Conservation (phyloP, 768 basidiomycete genomes). For the Phylloporus rhodoxanthus region DNA sequence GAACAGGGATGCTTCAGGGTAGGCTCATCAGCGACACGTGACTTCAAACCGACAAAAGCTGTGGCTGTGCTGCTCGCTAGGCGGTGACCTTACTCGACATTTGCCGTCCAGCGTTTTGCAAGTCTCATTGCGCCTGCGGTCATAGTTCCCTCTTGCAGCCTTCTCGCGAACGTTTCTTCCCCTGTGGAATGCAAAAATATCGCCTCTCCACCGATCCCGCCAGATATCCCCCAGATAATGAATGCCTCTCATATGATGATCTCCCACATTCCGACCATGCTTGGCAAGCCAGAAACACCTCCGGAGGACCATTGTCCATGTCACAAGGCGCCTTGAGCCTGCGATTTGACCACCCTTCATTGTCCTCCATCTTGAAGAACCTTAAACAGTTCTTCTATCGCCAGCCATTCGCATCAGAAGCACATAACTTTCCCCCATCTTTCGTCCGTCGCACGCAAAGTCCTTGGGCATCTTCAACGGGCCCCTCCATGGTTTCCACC, state of each 20-base stretch:
- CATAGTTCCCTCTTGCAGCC: background rate
- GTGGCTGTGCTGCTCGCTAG: background rate
- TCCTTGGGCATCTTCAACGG: conserved; percentile 13
- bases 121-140: conserved; percentile 2
- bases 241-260: conserved; percentile 14
- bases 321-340: conserved; percentile 7
- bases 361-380: conserved; percentile 9
- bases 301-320: conserved; percentile 6
- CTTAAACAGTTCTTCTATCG: conserved; percentile 18
- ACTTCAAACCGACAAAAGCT: background rate
- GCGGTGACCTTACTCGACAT: conserved; percentile 5
- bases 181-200: conserved; percentile 22
- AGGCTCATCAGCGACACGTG: conserved; percentile 20
- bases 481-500: conserved; percentile 25
- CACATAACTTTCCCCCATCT: conserved; percentile 18
- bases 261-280: conserved; percentile 9
- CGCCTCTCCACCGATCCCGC: conserved; percentile 2
- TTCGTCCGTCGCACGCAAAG: conserved; percentile 22
- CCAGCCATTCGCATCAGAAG: conserved; percentile 9
- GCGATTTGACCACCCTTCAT: conserved; percentile 3
- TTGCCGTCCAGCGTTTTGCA: background rate
- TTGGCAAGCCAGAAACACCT: conserved; percentile 23
- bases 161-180: background rate
- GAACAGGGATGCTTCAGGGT: conserved; percentile 20
- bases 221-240: conserved; percentile 17